Conservation (phyloP, 805 yeast species). For the Lipomyces japonicus region DNA sequence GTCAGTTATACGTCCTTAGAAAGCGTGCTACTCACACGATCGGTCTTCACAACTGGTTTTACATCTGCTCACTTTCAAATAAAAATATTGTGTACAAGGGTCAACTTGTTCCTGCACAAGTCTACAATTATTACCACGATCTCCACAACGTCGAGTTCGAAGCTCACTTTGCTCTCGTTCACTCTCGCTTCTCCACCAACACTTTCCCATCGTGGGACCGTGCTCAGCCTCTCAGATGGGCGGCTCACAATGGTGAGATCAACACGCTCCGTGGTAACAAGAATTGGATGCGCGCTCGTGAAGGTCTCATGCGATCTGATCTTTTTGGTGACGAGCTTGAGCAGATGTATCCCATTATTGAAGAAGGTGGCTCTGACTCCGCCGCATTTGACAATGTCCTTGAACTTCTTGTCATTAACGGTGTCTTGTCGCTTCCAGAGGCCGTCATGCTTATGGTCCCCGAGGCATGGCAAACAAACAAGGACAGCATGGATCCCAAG, state of each 20-base stretch:
- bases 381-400: constrained; percentile 96
- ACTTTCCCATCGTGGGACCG: constrained; percentile 99
- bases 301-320: constrained; percentile 88
- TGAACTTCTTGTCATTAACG: constrained; percentile 86
- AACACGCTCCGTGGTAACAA: constrained; percentile 96
- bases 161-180: constrained; percentile 94
- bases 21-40: constrained; percentile 87
- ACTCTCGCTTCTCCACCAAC: constrained; percentile 95
- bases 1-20: constrained; percentile 77
- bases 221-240: constrained; percentile 95
- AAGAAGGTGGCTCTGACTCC: constrained; percentile 98
- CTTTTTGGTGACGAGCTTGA: constrained; percentile 90
- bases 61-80: constrained; percentile 86
- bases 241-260: constrained; percentile 98
- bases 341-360: constrained; percentile 87
- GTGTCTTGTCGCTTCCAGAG: constrained; percentile 88
- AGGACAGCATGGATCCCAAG: constrained; percentile 73
- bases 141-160: constrained; percentile 85
- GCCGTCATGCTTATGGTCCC: constrained; percentile 97
- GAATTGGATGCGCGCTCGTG: constrained; percentile 99
- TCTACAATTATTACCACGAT: constrained; percentile 90
- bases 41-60: constrained; percentile 96
- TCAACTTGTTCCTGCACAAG: constrained; percentile 94
- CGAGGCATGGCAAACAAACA: constrained; percentile 95
- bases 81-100: constrained; percentile 95